Conservation (phyloP, 73 alveolate genomes). For the Paramecium pentaurelia region DNA sequence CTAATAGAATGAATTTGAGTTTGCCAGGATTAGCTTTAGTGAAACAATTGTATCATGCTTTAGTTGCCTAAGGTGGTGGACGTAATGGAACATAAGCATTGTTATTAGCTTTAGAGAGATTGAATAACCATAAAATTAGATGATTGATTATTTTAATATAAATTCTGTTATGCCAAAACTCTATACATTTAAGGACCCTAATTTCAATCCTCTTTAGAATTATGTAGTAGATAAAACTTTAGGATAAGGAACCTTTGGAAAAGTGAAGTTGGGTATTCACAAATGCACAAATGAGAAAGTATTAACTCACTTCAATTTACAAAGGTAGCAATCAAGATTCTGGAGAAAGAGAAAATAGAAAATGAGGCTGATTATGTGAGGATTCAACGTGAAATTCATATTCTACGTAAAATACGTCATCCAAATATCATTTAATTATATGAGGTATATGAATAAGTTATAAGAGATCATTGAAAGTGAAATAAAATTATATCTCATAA, state of each 20-base stretch:
- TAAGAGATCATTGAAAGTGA: slow-evolving; percentile 62
- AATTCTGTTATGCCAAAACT: slow-evolving; percentile 48
- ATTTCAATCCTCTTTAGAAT: slow-evolving; percentile 25
- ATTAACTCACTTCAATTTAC: not conserved
- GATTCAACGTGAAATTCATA: slow-evolving; percentile 86
- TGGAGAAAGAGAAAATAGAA: slow-evolving; percentile 75
- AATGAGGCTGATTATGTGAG: slow-evolving; percentile 82
- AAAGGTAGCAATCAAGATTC: slow-evolving; percentile 84
- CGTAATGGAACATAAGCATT: slow-evolving; percentile 83
- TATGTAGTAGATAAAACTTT: slow-evolving; percentile 62
- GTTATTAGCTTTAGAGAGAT: slow-evolving; percentile 67
- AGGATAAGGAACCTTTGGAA: slow-evolving; percentile 95
- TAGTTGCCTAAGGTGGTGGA: slow-evolving; percentile 78
- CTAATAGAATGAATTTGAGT: slow-evolving; percentile 73
- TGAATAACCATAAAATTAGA: slow-evolving; percentile 68
- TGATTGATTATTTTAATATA: slow-evolving; percentile 15
- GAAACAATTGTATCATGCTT: slow-evolving; percentile 73
- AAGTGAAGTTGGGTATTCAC: slow-evolving; percentile 86
- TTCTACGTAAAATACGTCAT: slow-evolving; percentile 87
- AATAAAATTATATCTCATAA: slow-evolving; percentile 65
- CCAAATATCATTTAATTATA: slow-evolving; percentile 86
- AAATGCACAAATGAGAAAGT: slow-evolving; percentile 89
- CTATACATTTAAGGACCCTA: slow-evolving; percentile 22
- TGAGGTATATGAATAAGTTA: slow-evolving; percentile 66
- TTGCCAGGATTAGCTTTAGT: slow-evolving; percentile 86